Conservation (phyloP, 768 basidiomycete genomes). For the Lentinula guzmanii region DNA sequence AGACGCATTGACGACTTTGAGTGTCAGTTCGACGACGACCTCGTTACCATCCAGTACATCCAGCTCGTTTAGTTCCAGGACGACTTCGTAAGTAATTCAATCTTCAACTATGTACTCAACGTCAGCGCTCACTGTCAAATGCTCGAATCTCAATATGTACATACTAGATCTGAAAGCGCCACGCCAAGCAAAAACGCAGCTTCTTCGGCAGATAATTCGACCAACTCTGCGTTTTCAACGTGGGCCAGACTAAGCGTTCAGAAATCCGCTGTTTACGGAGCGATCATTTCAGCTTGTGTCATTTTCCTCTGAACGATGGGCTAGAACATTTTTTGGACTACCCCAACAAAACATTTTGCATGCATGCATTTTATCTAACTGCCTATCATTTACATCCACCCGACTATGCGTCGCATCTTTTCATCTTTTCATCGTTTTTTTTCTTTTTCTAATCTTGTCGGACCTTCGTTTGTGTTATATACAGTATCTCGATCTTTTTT, state of each 20-base stretch:
- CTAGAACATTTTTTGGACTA: not conserved
- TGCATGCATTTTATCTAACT: not conserved
- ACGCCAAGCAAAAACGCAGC: not conserved
- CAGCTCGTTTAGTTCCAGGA: not conserved
- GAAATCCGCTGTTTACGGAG: not conserved
- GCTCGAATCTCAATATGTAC: no score
- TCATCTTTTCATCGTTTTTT: no score
- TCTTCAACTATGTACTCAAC: not conserved
- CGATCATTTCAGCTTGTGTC: not conserved
- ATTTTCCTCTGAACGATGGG: not conserved
- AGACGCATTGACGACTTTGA: not conserved
- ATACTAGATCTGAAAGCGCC: not conserved
- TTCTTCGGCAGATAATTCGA: not conserved
- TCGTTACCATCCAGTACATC: not conserved
- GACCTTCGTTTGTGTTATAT: not conserved
- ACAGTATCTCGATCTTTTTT: not conserved
- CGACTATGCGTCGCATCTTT: not conserved
- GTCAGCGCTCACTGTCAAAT: not conserved
- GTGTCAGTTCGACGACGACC: not conserved
- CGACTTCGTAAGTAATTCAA: not conserved
- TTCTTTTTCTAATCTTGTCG: not conserved
- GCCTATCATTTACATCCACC: not conserved
- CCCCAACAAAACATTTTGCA: not conserved
- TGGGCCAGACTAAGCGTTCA: not conserved
- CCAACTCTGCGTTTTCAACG: not conserved